phyloP scores from a whole-genome alignment of 2,329 filamentous ascomycete species.

The Zymoseptoria passerinii region DNA sequence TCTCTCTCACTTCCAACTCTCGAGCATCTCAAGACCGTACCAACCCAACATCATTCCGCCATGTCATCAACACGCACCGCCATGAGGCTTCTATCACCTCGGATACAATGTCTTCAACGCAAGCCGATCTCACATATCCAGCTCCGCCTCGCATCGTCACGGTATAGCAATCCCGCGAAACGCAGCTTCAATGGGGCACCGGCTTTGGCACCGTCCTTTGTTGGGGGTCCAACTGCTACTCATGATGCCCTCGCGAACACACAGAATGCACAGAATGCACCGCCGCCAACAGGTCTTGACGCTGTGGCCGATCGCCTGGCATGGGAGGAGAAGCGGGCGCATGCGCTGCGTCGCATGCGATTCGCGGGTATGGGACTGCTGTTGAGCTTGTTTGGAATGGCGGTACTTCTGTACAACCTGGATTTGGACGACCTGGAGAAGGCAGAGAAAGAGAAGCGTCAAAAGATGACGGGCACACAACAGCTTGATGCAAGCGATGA shows the following conservation, averaged over 20 bases:
- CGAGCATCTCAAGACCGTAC: background rate
- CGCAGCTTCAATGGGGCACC: conserved; percentile 20
- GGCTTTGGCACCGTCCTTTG: conserved; percentile 17
- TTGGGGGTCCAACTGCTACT: conserved; percentile 5
- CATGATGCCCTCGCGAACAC: conserved; percentile 4
- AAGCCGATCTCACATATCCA: conserved; percentile 8
- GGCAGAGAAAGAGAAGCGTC: conserved; percentile 17
- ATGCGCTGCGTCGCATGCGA: conserved; percentile 28
- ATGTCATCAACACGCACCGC: conserved; percentile 18
- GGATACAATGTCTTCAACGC: conserved; percentile 19
- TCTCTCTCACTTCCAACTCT: background rate
- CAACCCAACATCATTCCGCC: background rate
- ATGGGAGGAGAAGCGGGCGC: conserved; percentile 24
- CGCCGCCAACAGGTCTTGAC: conserved; percentile 18
- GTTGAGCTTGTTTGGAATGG: conserved; percentile 25
- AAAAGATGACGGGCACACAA: conserved; percentile 7
- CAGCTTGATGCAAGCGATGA: conserved; percentile 30
- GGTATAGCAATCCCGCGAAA: conserved; percentile 29
- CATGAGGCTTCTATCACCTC: conserved; percentile 26
- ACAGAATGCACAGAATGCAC: background rate
- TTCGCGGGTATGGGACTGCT: conserved; percentile 31
- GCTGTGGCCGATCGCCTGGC: conserved; percentile 19
- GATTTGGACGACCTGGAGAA: conserved; percentile 28
- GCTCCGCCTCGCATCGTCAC: conserved; percentile 23
- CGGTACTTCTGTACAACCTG: conserved; percentile 26